phyloP scores from a whole-genome alignment of 2,329 filamentous ascomycete species.

The Amesomyces nigricolor region DNA sequence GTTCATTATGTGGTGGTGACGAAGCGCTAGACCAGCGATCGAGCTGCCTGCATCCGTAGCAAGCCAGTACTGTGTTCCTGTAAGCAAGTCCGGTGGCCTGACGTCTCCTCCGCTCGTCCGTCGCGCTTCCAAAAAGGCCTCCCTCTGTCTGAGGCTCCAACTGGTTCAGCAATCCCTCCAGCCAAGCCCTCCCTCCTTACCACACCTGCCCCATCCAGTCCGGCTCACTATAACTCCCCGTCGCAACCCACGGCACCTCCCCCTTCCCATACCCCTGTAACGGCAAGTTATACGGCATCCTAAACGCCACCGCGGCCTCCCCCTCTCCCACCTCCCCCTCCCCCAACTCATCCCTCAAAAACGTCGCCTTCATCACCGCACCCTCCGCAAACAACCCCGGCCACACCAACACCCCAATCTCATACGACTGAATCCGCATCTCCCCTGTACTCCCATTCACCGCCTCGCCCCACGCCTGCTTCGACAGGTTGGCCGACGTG shows the following conservation, averaged over 20 bases:
- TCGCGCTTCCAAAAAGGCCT: no score
- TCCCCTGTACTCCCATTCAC: constrained; percentile 46
- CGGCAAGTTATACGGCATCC: constrained; percentile 80
- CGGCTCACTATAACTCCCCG: constrained; percentile 50
- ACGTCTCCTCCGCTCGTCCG: not conserved
- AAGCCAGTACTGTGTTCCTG: constrained; percentile 9
- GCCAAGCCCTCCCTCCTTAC: constrained; percentile 18
- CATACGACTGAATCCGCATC: constrained; percentile 71
- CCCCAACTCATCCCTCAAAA: constrained; percentile 48
- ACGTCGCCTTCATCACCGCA: constrained; percentile 62
- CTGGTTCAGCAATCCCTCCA: not conserved
- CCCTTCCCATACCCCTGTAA: constrained; percentile 55
- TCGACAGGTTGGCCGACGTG: constrained; percentile 87
- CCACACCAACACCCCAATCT: constrained; percentile 80
- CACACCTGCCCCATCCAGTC: constrained; percentile 54
- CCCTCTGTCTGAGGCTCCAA: not conserved
- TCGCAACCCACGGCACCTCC: constrained; percentile 75
- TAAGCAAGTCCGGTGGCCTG: not conserved
- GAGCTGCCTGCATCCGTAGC: not conserved
- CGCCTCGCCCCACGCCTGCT: constrained; percentile 78
- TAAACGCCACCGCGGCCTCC: constrained; percentile 54
- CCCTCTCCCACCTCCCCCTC: constrained; percentile 24
- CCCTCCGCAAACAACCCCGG: constrained; percentile 51
- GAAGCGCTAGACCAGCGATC: not conserved
- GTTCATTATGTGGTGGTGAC: not conserved